Evolutionary conservation across 306 rosid genomes (phyloP).

Genomic region (Fagus crenata): DNA sequence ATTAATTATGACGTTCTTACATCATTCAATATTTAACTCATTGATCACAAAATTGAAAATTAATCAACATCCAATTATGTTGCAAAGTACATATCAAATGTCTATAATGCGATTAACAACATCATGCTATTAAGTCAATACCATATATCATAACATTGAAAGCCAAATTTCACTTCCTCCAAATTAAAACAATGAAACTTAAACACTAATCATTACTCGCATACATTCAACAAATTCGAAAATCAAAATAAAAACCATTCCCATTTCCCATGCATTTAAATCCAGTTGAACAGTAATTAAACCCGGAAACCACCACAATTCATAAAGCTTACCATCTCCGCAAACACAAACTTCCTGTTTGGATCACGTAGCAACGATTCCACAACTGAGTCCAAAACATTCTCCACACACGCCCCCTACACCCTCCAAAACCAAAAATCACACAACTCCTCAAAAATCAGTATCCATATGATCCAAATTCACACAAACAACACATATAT

Average conservation of each 20-base stretch:
- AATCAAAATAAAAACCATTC: background rate
- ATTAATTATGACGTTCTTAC: background rate
- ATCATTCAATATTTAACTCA: background rate
- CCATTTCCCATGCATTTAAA: background rate
- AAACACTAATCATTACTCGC: no score
- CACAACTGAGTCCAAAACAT: slow-evolving; percentile 78
- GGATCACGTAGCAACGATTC: slow-evolving; percentile 69
- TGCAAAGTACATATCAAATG: background rate
- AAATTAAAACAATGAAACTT: no score
- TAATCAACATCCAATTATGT: background rate
- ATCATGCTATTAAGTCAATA: background rate
- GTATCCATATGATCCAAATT: background rate
- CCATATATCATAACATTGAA: background rate
- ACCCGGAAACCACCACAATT: background rate
- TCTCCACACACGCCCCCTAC: slow-evolving; percentile 80
- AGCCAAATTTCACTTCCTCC: no score
- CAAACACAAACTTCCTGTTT: slow-evolving; percentile 79
- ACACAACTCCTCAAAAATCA: background rate
- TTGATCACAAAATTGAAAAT: background rate
- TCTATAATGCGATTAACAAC: background rate
- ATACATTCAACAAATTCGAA: background rate
- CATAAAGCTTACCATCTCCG: slow-evolving; percentile 61
- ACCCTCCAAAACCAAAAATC: background rate
- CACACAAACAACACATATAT: background rate
- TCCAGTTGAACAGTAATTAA: background rate